Conservation (phyloP, 108 stramenopile genomes). For the Conticribra weissflogii region DNA sequence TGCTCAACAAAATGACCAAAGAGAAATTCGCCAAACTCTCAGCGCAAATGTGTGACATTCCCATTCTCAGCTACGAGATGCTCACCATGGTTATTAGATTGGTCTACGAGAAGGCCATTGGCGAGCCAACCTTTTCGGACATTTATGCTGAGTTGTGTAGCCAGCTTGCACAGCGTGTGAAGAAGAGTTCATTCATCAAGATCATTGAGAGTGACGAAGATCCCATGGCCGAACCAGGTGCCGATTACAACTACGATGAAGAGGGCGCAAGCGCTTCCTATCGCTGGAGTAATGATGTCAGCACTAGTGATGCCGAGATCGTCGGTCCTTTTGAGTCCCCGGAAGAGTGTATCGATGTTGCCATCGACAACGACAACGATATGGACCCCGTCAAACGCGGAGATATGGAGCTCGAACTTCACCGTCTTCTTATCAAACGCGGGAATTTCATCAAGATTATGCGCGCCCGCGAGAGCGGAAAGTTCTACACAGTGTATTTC, state of each 20-base stretch:
- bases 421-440: conserved; percentile 63
- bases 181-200: conserved; percentile 67
- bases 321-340: conserved; percentile 69
- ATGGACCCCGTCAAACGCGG: conserved; percentile 59
- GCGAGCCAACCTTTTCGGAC: conserved; percentile 87
- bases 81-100: conserved; percentile 80
- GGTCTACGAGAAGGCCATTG: conserved; percentile 94
- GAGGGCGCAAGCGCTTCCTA: conserved; percentile 59
- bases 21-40: conserved; percentile 87
- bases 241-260: conserved; percentile 41
- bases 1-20: conserved; percentile 93
- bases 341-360: conserved; percentile 67
- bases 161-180: conserved; percentile 57
- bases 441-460: conserved; percentile 86
- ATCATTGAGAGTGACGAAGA: conserved; percentile 86
- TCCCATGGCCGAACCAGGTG: conserved; percentile 68
- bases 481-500: conserved; percentile 84
- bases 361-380: conserved; percentile 49
- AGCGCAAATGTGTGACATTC: conserved; percentile 80
- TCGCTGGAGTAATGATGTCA: conserved; percentile 85
- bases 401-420: conserved; percentile 80
- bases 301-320: conserved; percentile 71
- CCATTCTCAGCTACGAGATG: conserved; percentile 73
- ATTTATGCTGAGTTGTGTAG: conserved; percentile 93
- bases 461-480: conserved; percentile 50